Evolutionary conservation across 164 flowering plant genomes (phyloP).

Genomic region (Berberis thunbergii): DNA sequence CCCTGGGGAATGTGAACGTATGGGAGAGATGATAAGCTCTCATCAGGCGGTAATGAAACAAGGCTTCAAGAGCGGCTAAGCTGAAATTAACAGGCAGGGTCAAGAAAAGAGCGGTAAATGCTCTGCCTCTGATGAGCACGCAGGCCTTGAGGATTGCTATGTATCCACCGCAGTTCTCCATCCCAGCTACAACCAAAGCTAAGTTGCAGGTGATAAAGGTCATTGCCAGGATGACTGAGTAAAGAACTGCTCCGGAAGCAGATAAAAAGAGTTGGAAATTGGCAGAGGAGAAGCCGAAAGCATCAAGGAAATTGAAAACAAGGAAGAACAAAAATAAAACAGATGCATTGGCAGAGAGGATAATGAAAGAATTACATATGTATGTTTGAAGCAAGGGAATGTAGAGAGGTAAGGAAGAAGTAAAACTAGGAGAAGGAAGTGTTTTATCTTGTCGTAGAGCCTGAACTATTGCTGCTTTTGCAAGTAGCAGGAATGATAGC

Average conservation of each 20-base stretch:
- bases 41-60: conserved; percentile 42
- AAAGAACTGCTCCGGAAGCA: conserved; percentile 14
- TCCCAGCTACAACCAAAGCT: conserved; percentile 32
- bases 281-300: conserved; percentile 10
- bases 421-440: conserved; percentile 1
- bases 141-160: conserved; percentile 38
- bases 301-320: conserved; percentile 13
- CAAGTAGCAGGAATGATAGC: conserved; percentile 54
- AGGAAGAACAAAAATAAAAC: conserved; percentile 24
- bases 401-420: conserved; percentile 14
- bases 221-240: conserved; percentile 24
- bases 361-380: conserved; percentile 21
- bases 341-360: conserved; percentile 19
- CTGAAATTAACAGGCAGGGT: conserved; percentile 33
- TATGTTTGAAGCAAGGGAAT: conserved; percentile 27
- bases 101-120: conserved; percentile 33
- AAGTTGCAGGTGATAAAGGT: conserved; percentile 28
- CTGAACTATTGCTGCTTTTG: conserved; percentile 50
- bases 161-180: conserved; percentile 24
- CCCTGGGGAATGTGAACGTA: conserved; percentile 11
- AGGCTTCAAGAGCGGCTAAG: conserved; percentile 39
- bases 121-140: conserved; percentile 29
- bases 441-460: conserved; percentile 8
- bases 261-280: conserved; percentile 8
- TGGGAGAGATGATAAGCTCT: conserved; percentile 13